Conservation (phyloP, 176 grass and related monocot genomes). For the Oryza longistaminata region DNA sequence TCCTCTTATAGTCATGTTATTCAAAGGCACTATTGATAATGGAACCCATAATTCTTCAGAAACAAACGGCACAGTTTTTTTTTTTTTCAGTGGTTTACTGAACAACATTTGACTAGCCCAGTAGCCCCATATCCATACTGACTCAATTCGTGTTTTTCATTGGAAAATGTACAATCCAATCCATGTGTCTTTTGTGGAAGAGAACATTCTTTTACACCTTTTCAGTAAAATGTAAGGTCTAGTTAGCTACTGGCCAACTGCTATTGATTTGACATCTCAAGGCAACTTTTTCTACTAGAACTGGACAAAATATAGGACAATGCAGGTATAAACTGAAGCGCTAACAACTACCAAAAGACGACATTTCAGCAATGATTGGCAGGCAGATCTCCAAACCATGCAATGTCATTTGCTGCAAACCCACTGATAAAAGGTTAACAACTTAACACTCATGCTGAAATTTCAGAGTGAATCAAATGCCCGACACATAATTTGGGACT, state of each 20-base stretch:
- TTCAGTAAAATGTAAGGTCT: neutral
- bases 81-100: neutral
- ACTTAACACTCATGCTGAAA: neutral
- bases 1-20: neutral
- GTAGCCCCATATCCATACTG: neutral
- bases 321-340: neutral
- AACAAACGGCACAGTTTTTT: neutral
- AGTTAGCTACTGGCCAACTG: conserved; percentile 2
- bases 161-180: neutral
- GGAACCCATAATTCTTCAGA: neutral
- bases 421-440: neutral
- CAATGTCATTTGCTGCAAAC: conserved; percentile 2
- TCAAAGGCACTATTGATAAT: neutral
- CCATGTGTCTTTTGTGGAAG: neutral
- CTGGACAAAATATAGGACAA: conserved; percentile 6
- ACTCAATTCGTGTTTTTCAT: neutral
- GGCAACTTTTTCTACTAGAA: neutral
- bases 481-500: neutral
- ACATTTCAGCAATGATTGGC: conserved; percentile 11
- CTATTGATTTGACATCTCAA: conserved; percentile 18
- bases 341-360: conserved; percentile 18
- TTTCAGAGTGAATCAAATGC: neutral
- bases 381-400: neutral
- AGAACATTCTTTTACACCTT: conserved; percentile 11
- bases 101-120: neutral